A percentile compares a stretch with the other conserved stretches of the same genome.
Evolutionary conservation across 2,329 filamentous ascomycete species (phyloP).

Genomic region (Calycina herbarum): DNA sequence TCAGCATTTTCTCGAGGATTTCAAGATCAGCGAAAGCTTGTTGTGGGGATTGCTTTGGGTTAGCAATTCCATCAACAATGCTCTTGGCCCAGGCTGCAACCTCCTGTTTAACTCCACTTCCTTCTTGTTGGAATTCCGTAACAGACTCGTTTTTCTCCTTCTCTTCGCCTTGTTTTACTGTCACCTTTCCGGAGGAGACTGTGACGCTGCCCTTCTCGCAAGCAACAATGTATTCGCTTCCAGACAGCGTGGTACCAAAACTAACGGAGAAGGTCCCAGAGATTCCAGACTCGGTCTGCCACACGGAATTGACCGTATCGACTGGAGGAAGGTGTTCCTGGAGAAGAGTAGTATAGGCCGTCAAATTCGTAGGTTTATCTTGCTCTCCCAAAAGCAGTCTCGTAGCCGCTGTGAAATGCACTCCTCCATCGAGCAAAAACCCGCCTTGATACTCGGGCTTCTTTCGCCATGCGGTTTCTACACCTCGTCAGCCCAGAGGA

Average conservation of each 20-base stretch:
- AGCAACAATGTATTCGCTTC: slow-evolving; percentile 35
- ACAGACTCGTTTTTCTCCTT: slow-evolving; percentile 26
- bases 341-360: slow-evolving; percentile 33
- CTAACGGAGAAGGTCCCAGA: slow-evolving; percentile 35
- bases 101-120: slow-evolving; percentile 35
- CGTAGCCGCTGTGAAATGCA: slow-evolving; percentile 68
- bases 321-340: slow-evolving; percentile 36
- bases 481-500: slow-evolving; percentile 12
- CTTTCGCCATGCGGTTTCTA: slow-evolving; percentile 64
- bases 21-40: slow-evolving; percentile 35
- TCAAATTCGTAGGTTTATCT: slow-evolving; percentile 28
- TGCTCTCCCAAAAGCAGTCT: slow-evolving; percentile 54
- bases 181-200: slow-evolving; percentile 30
- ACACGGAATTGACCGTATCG: slow-evolving; percentile 38
- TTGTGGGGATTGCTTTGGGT: slow-evolving; percentile 30
- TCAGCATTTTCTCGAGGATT: slow-evolving; percentile 38
- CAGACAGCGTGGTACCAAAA: slow-evolving; percentile 36
- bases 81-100: slow-evolving; percentile 36
- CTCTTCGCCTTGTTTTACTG: slow-evolving; percentile 32
- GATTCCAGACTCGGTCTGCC: slow-evolving; percentile 35
- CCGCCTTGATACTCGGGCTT: slow-evolving; percentile 71
- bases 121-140: slow-evolving; percentile 35
- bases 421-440: slow-evolving; percentile 73
- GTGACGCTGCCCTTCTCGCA: slow-evolving; percentile 38
- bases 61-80: slow-evolving; percentile 28